These are phyloP conservation scores for Pleurotus tuoliensis DNA, from an alignment of 768 basidiomycete genomes.

Conservation along the genomic window DNA sequence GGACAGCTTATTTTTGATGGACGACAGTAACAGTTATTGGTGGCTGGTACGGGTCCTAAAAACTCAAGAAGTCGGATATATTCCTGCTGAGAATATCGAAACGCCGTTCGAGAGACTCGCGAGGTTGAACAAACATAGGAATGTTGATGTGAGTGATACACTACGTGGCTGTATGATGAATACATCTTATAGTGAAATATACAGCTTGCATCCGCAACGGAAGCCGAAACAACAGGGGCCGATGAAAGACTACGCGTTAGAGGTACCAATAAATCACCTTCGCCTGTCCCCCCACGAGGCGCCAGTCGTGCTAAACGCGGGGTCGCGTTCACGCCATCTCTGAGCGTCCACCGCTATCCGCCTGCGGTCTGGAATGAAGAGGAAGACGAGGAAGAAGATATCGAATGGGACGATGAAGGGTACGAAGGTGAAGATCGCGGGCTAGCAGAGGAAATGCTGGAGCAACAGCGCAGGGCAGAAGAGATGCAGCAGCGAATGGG, in stretches of 20 bases:
- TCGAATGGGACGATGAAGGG: slow-evolving; percentile 64
- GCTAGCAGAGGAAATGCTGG: slow-evolving; percentile 50
- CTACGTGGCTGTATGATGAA: not conserved
- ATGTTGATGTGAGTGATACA: slow-evolving; percentile 76
- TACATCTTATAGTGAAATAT: slow-evolving; percentile 5
- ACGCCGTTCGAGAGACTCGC: slow-evolving; percentile 97
- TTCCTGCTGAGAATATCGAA: slow-evolving; percentile 98
- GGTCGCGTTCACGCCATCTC: slow-evolving; percentile 71
- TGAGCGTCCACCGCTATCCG: slow-evolving; percentile 70
- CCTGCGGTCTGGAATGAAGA: slow-evolving; percentile 84
- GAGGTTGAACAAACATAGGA: slow-evolving; percentile 92
- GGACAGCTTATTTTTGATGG: slow-evolving; percentile 93
- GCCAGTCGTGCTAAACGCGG: slow-evolving; percentile 30
- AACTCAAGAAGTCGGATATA: slow-evolving; percentile 98
- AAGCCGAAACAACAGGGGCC: slow-evolving; percentile 59
- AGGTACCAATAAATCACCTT: slow-evolving; percentile 45
- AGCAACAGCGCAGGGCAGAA: slow-evolving; percentile 23
- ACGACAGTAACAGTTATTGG: slow-evolving; percentile 99
- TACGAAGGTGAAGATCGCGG: slow-evolving; percentile 69
- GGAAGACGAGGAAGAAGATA: slow-evolving; percentile 59
- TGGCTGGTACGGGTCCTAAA: slow-evolving; percentile 99
- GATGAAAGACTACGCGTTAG: slow-evolving; percentile 45
- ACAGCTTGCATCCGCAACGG: slow-evolving; percentile 73
- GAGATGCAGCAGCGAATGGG: slow-evolving; percentile 17
- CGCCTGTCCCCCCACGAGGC: slow-evolving; percentile 36